phyloP scores from a whole-genome alignment of 2,329 filamentous ascomycete genomes.

The Grosmannia huntii region DNA sequence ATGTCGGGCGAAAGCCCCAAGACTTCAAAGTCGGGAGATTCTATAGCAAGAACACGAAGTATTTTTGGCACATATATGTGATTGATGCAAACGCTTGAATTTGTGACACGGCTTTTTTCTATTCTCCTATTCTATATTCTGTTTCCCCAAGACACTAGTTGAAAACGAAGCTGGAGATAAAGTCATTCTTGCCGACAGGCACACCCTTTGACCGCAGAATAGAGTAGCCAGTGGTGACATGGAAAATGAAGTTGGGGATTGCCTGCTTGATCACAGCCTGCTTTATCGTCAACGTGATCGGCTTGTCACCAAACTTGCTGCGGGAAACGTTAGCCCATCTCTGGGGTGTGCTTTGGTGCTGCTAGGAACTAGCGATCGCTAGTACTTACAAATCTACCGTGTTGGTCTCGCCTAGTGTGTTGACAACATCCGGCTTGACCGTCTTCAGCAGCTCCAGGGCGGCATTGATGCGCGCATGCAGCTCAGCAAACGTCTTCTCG shows the following conservation, averaged over 20 bases:
- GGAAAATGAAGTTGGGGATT: slow-evolving; percentile 49
- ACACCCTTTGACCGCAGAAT: slow-evolving; percentile 45
- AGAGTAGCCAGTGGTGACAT: slow-evolving; percentile 39
- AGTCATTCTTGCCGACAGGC: slow-evolving; percentile 44
- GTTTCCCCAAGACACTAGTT: not conserved
- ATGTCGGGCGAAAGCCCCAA: not conserved
- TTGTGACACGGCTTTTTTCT: too few species aligned
- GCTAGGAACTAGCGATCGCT: not conserved
- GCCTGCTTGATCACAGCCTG: slow-evolving; percentile 30
- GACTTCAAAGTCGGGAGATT: too few species aligned
- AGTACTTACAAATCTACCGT: slow-evolving; percentile 12
- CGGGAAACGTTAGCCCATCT: not conserved
- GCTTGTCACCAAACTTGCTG: slow-evolving; percentile 1
- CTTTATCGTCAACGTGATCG: slow-evolving; percentile 10
- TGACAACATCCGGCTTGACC: slow-evolving; percentile 16
- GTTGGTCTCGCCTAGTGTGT: slow-evolving; percentile 13
- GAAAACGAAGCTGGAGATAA: slow-evolving; percentile 18
- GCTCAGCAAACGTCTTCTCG: slow-evolving; percentile 21
- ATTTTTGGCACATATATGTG: too few species aligned
- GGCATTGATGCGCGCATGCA: slow-evolving; percentile 17
- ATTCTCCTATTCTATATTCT: too few species aligned
- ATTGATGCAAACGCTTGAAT: too few species aligned
- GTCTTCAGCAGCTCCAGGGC: slow-evolving; percentile 17
- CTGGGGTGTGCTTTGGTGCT: not conserved
- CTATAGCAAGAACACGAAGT: too few species aligned